phyloP scores from a whole-genome alignment of 352 stramenopile genomes.

The Elongisporangium anandrum region DNA sequence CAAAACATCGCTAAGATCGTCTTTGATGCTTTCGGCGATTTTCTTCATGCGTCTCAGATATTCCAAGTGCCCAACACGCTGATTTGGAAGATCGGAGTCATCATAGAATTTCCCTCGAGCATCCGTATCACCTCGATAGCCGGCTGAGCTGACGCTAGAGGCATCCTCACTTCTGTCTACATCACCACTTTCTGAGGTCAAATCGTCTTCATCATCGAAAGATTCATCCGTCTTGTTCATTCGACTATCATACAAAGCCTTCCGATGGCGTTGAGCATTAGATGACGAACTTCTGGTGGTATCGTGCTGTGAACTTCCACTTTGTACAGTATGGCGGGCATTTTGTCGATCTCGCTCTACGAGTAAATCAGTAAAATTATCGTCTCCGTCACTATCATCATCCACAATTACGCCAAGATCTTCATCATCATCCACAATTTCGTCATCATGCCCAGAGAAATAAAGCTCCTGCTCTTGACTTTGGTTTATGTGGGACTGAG shows the following conservation, averaged over 20 bases:
- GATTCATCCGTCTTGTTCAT: constrained; percentile 1
- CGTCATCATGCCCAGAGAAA: constrained; percentile 17
- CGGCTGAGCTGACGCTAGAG: constrained; percentile 3
- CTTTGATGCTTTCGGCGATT: constrained; percentile 57
- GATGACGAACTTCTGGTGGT: background rate
- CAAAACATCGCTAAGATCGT: constrained; percentile 32
- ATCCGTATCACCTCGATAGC: constrained; percentile 16
- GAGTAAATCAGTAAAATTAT: background rate
- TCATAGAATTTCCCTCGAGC: constrained; percentile 4
- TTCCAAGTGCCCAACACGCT: constrained; percentile 63
- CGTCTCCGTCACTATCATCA: constrained; percentile 11
- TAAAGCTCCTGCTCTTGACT: constrained; percentile 15
- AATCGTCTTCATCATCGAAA: background rate
- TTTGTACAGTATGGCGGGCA: background rate
- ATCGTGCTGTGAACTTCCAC: background rate
- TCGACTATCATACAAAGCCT: constrained; percentile 24
- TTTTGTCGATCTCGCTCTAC: background rate
- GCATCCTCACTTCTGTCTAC: background rate
- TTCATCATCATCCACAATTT: constrained; percentile 33
- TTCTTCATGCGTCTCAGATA: constrained; percentile 67
- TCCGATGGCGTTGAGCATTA: constrained; percentile 16
- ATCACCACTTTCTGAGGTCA: background rate
- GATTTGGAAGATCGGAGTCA: constrained; percentile 39
- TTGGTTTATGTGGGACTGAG: constrained; percentile 5
- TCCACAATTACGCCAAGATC: constrained; percentile 38